Percentiles rank a stretch among this genome's conserved stretches.
Evolutionary conservation across 2,329 filamentous ascomycete species (phyloP).

Genomic region (Trichophyton benhamiae): DNA sequence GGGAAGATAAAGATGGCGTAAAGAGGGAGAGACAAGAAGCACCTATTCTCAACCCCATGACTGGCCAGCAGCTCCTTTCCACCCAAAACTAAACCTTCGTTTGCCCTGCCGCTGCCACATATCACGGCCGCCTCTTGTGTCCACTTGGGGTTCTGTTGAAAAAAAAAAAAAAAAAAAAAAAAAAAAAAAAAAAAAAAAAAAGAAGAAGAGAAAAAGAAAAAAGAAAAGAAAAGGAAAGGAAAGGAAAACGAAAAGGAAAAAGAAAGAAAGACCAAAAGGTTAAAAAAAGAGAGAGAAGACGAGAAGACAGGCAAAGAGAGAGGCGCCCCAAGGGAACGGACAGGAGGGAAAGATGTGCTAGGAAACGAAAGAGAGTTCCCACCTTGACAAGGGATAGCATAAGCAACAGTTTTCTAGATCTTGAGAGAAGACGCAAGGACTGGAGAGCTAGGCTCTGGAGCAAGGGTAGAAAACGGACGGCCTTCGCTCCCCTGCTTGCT

Average conservation of each 20-base stretch:
- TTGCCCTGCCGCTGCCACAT: background rate
- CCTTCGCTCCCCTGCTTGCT: background rate
- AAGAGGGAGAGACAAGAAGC: background rate
- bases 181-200: background rate
- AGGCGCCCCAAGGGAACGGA: background rate
- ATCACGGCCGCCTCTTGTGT: background rate
- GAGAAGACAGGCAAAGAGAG: background rate
- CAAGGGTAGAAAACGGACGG: background rate
- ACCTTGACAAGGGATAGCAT: background rate
- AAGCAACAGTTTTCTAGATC: constrained; percentile 3
- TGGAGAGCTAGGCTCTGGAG: background rate
- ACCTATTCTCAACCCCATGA: background rate
- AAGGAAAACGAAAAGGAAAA: background rate
- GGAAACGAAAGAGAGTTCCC: background rate
- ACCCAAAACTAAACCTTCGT: background rate
- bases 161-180: background rate
- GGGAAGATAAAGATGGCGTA: background rate
- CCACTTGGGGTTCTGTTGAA: background rate
- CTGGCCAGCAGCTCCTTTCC: background rate
- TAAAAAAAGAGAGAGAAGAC: background rate
- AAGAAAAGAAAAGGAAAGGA: background rate
- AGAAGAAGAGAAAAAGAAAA: background rate
- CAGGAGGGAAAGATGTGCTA: background rate
- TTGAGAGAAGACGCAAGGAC: background rate
- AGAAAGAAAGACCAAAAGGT: no score